Base-by-base conservation (phyloP, 2,329 filamentous ascomycete species). In the Trichophyton verrucosum region DNA sequence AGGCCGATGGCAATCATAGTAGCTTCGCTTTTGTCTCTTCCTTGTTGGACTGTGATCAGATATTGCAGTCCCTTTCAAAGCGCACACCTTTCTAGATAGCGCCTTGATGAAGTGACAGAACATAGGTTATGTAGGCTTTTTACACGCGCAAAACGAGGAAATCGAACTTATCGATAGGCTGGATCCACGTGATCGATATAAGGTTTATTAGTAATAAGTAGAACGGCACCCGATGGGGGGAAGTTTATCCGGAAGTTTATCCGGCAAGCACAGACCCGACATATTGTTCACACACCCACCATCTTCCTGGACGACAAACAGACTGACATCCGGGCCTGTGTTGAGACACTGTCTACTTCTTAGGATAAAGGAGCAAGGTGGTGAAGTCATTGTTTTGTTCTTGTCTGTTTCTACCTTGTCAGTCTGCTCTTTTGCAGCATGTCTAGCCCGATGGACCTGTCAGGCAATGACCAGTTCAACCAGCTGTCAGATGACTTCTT, bases 1-100 rank as follows among this genome's bases (percentile, higher is more conserved):
- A 89, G 81, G 22, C 86, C 86, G 68, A 89, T 81, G 33, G 85
- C 82, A 66, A 88, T 86, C 79, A 85, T 85, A 22, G 27, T 49
- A 11, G 22, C 17, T 15, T 9, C 40, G 17, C 24, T 9, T 57
- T 2, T 2, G 13, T 36, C 17, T n/a, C 11, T 30, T 5, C 7
- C 20, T 13, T 15, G 17, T 15, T n/a, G n/a, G 8, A 8, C n/a
- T n/a, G 36, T 11, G 44, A 30, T 22, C 20, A 13, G 42, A n/a
- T 17, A 15, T 8, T 42, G 33, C 9, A 3, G 9, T 8, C 8
- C 3, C 4, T 30, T 40, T 13, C n/a, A 56, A 22, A 17, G 36
- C 3, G 8, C 24, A 38, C n/a, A 9, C 13, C 24, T 57, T 22
- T 57, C 40, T 24, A 27, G n/a, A 24, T 8, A 6, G 27, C 27